Evolutionary conservation across 768 basidiomycete species (phyloP).

Genomic region (Rhodotorula graminis): DNA sequence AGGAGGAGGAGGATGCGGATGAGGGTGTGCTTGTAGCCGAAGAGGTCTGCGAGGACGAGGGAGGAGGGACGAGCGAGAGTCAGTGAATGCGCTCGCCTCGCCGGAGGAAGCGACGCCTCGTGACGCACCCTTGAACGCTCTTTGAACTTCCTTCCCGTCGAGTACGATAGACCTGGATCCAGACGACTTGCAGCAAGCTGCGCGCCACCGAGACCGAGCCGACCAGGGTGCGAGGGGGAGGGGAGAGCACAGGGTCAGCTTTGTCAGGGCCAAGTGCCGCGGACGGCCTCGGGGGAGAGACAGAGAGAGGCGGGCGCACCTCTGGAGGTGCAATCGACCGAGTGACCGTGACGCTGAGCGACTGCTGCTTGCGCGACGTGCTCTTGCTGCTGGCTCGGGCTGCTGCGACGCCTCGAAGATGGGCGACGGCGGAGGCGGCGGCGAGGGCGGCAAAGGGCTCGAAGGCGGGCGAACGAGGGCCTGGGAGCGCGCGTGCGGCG

Average conservation of each 20-base stretch:
- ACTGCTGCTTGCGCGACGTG: background rate
- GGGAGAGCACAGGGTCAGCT: too few relatives aligned
- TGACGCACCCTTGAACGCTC: background rate
- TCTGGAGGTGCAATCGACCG: background rate
- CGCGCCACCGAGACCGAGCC: too few relatives aligned
- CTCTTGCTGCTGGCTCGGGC: background rate
- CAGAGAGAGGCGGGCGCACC: background rate
- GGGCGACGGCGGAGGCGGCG: too few relatives aligned
- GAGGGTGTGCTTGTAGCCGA: background rate
- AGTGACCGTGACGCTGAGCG: background rate
- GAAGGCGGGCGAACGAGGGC: background rate
- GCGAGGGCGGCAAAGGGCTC: background rate
- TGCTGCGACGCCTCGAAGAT: background rate
- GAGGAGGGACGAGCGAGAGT: background rate
- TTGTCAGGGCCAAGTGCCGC: too few relatives aligned
- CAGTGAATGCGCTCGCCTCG: background rate
- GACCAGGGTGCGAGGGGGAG: background rate
- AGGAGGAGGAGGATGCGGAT: background rate
- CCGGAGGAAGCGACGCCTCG: background rate
- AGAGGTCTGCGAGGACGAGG: background rate
- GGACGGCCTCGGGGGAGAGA: too few relatives aligned
- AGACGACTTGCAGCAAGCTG: constrained; percentile 5
- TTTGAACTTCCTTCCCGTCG: background rate
- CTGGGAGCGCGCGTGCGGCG: background rate
- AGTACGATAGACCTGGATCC: background rate